A percentile compares a stretch with the other conserved stretches of the same genome.
Conservation (phyloP, 192 early-diverging fungal genomes). For the Rhizophlyctis rosea region DNA sequence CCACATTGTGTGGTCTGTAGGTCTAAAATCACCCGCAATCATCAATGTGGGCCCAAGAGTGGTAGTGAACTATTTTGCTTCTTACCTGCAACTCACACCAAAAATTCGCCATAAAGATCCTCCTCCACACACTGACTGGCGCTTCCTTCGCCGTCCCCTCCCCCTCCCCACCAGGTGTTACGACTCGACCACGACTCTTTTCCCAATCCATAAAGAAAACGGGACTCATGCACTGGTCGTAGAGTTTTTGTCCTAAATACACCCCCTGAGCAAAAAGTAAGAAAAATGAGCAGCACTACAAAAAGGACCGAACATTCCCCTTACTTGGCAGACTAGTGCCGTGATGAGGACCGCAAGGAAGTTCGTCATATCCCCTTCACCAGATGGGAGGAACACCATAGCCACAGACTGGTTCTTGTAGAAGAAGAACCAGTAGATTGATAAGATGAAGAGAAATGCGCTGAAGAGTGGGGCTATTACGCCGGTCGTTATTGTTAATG, state of each 20-base stretch:
- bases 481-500: slow-evolving; percentile 36
- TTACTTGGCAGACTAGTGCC: slow-evolving; percentile 31
- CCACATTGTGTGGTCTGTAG: slow-evolving; percentile 39
- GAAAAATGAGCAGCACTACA: slow-evolving; percentile 1
- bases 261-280: background rate
- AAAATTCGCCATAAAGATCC: slow-evolving; percentile 51
- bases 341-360: slow-evolving; percentile 30
- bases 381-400: slow-evolving; percentile 41
- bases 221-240: slow-evolving; percentile 44
- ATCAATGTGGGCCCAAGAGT: slow-evolving; percentile 7
- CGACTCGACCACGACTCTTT: slow-evolving; percentile 40
- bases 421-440: slow-evolving; percentile 48
- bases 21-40: slow-evolving; percentile 19
- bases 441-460: slow-evolving; percentile 30
- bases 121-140: slow-evolving; percentile 53
- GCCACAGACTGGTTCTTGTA: slow-evolving; percentile 49
- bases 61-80: background rate
- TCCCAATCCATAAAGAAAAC: slow-evolving; percentile 64
- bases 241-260: slow-evolving; percentile 28
- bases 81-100: slow-evolving; percentile 46
- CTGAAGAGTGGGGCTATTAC: slow-evolving; percentile 39
- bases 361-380: slow-evolving; percentile 25
- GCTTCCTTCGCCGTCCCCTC: slow-evolving; percentile 19
- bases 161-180: background rate
- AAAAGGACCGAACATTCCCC: background rate